Conservation (phyloP, 176 grass and related monocot genomes). For the Alopecurus myosuroides region DNA sequence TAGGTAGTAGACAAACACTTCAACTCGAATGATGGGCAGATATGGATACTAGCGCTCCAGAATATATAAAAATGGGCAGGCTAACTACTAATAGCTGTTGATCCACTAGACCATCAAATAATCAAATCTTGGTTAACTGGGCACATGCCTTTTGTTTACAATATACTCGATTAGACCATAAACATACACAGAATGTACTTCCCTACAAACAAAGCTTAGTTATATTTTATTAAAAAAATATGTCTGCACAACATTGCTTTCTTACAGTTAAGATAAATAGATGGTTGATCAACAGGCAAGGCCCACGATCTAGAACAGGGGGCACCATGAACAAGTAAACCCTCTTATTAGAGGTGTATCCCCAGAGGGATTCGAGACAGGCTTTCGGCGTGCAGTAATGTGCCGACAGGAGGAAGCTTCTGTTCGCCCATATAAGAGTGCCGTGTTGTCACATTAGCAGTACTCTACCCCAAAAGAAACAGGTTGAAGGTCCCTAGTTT, state of each 20-base stretch:
- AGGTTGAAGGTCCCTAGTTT: background rate
- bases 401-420: constrained; percentile 69
- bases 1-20: constrained; percentile 34
- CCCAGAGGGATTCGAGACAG: constrained; percentile 53
- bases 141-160: constrained; percentile 6
- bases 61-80: constrained; percentile 53
- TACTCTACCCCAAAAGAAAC: background rate
- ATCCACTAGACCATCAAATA: constrained; percentile 38
- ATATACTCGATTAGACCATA: too few relatives aligned
- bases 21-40: constrained; percentile 73
- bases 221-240: background rate
- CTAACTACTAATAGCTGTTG: constrained; percentile 66
- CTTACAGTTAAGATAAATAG: constrained; percentile 13
- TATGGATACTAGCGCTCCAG: constrained; percentile 81
- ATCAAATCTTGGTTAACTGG: constrained; percentile 70
- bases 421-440: constrained; percentile 60
- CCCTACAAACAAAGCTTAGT: background rate
- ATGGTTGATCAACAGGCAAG: constrained; percentile 45
- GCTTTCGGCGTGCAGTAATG: constrained; percentile 68
- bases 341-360: constrained; percentile 58
- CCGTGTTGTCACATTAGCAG: constrained; percentile 41
- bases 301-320: constrained; percentile 55
- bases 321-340: constrained; percentile 48
- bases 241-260: background rate
- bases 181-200: background rate